A percentile compares a stretch with the other conserved stretches of the same genome.
phyloP scores from a whole-genome alignment of 1,139 yeast species.

The Candida glucosophila region DNA sequence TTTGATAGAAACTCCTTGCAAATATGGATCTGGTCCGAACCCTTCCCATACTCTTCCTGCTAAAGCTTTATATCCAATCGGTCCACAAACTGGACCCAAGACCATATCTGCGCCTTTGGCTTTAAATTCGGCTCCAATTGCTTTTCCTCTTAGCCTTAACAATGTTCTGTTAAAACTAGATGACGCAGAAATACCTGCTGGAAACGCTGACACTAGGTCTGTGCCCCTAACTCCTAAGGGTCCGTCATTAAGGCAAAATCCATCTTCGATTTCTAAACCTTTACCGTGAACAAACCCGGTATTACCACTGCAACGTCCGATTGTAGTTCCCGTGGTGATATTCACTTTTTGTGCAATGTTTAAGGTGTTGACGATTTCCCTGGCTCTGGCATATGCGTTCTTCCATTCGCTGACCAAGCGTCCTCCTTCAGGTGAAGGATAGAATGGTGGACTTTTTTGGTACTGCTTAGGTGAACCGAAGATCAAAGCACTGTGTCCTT shows the following conservation, averaged over 20 bases:
- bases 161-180: constrained; percentile 50
- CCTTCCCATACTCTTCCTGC: constrained; percentile 66
- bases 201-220: constrained; percentile 49
- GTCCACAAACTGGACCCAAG: constrained; percentile 57
- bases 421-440: constrained; percentile 3
- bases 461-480: constrained; percentile 3
- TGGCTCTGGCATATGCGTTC: constrained; percentile 4
- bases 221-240: constrained; percentile 56
- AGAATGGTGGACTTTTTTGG: constrained; percentile 2
- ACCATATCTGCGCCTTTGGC: constrained; percentile 53
- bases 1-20: constrained; percentile 50
- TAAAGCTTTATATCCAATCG: constrained; percentile 54
- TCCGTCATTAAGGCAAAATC: constrained; percentile 36
- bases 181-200: constrained; percentile 53
- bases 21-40: constrained; percentile 56
- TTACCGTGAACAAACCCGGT: constrained; percentile 2
- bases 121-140: constrained; percentile 48
- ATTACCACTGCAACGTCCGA: constrained; percentile 11
- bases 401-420: constrained; percentile 4
- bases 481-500: constrained; percentile 1
- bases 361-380: constrained; percentile 23
- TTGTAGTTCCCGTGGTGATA: constrained; percentile 45
- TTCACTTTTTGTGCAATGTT: constrained; percentile 45
- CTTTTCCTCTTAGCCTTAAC: constrained; percentile 45
- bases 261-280: constrained; percentile 1